Percentiles rank a stretch among this genome's conserved stretches.
phyloP scores from a whole-genome alignment of 2,329 filamentous ascomycete genomes.

The Cytospora piceae region DNA sequence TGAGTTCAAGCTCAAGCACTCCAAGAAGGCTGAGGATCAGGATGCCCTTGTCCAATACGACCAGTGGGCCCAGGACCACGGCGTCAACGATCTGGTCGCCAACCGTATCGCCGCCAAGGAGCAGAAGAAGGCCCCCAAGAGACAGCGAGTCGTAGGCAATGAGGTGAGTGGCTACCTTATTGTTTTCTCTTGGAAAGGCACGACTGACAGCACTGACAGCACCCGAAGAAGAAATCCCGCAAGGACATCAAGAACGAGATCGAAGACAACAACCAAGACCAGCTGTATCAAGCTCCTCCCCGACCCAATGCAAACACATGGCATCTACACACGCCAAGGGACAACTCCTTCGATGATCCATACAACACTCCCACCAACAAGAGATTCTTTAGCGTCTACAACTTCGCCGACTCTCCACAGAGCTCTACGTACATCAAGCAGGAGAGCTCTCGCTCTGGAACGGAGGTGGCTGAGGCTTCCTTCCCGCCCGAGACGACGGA shows the following conservation, averaged over 20 bases:
- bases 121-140: slow-evolving; percentile 49
- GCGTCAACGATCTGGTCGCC: slow-evolving; percentile 73
- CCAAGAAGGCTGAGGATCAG: slow-evolving; percentile 66
- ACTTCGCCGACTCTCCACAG: slow-evolving; percentile 21
- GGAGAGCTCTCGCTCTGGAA: slow-evolving; percentile 36
- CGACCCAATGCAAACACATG: slow-evolving; percentile 12
- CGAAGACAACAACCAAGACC: neutral
- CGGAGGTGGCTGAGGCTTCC: slow-evolving; percentile 34
- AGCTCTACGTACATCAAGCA: slow-evolving; percentile 6
- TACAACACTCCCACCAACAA: slow-evolving; percentile 18
- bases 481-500: slow-evolving; percentile 12
- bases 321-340: slow-evolving; percentile 13
- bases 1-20: slow-evolving; percentile 80
- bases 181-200: neutral
- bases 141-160: neutral
- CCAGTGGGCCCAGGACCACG: slow-evolving; percentile 74
- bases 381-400: slow-evolving; percentile 8
- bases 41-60: slow-evolving; percentile 70
- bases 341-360: slow-evolving; percentile 4
- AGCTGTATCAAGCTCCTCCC: neutral
- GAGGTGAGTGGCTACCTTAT: slow-evolving; percentile 3
- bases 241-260: slow-evolving; percentile 20
- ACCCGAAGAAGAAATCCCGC: slow-evolving; percentile 9
- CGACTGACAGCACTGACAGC: neutral
- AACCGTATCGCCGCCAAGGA: slow-evolving; percentile 80